Conservation (phyloP, 345 rosid genomes). For the Streptanthus diversifolius region DNA sequence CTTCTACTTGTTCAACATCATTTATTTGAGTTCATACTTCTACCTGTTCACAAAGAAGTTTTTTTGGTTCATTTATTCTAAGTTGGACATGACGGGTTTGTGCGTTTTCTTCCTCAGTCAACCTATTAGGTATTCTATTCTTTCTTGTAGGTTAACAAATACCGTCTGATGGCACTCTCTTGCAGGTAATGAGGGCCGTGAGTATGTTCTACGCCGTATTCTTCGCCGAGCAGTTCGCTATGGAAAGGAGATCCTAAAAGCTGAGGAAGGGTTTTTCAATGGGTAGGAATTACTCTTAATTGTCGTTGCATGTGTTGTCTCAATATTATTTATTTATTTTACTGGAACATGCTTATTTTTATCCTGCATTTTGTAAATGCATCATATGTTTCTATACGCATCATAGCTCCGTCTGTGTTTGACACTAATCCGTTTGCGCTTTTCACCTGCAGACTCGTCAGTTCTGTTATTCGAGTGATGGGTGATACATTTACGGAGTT, state of each 20-base stretch:
- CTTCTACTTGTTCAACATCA: background rate
- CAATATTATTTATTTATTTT: background rate
- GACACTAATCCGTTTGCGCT: conserved; percentile 6
- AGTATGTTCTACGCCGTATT: conserved; percentile 91
- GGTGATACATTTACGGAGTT: conserved; percentile 84
- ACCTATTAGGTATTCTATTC: background rate
- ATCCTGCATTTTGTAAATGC: background rate
- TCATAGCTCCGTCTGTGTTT: background rate
- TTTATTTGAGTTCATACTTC: background rate
- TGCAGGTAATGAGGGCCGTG: conserved; percentile 95
- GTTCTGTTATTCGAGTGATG: conserved; percentile 66
- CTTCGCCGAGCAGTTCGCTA: conserved; percentile 98
- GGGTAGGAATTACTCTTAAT: conserved; percentile 48
- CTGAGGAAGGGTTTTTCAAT: conserved; percentile 85
- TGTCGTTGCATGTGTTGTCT: background rate
- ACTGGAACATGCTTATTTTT: background rate
- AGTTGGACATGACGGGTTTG: background rate
- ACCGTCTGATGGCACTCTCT: conserved; percentile 2
- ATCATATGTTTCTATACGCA: background rate
- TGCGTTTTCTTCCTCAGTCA: background rate
- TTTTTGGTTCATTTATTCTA: background rate
- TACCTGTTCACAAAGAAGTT: background rate
- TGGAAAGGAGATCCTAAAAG: conserved; percentile 85
- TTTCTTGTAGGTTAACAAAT: background rate
- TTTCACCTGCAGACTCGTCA: conserved; percentile 60